phyloP scores from a whole-genome alignment of 2,329 filamentous ascomycete species.

The Camillea tinctor region DNA sequence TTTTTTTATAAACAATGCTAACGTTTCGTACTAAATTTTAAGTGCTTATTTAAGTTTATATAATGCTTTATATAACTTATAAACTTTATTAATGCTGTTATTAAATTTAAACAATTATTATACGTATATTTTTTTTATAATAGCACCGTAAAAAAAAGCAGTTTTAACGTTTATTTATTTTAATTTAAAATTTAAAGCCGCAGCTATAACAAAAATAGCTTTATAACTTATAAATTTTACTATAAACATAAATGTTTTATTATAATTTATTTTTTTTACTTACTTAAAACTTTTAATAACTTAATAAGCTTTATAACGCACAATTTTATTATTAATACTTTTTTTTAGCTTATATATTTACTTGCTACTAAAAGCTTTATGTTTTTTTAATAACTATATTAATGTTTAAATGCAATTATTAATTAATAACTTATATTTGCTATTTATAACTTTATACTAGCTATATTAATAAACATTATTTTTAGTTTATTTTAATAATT shows the following conservation, averaged over 20 bases:
- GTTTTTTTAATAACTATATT: too few relatives aligned
- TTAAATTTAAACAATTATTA: neutral
- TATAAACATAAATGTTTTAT: conserved; percentile 1
- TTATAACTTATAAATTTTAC: conserved; percentile 2
- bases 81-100: neutral
- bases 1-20: neutral
- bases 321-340: conserved; percentile 11
- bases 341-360: too few relatives aligned
- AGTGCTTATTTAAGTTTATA: too few relatives aligned
- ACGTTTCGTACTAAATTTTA: too few relatives aligned
- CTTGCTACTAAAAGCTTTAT: too few relatives aligned
- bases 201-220: neutral
- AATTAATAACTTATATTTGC: too few relatives aligned
- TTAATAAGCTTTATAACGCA: neutral
- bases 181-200: conserved; percentile 1
- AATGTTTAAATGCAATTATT: too few relatives aligned
- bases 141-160: neutral
- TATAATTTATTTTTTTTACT: neutral
- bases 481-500: too few relatives aligned
- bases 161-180: conserved; percentile 3
- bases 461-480: too few relatives aligned
- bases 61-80: conserved; percentile 1
- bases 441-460: too few relatives aligned
- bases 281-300: conserved; percentile 2
- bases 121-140: neutral